Base-by-base conservation (phyloP, 2,329 filamentous ascomycete genomes). In the Kalmusia sp. region DNA sequence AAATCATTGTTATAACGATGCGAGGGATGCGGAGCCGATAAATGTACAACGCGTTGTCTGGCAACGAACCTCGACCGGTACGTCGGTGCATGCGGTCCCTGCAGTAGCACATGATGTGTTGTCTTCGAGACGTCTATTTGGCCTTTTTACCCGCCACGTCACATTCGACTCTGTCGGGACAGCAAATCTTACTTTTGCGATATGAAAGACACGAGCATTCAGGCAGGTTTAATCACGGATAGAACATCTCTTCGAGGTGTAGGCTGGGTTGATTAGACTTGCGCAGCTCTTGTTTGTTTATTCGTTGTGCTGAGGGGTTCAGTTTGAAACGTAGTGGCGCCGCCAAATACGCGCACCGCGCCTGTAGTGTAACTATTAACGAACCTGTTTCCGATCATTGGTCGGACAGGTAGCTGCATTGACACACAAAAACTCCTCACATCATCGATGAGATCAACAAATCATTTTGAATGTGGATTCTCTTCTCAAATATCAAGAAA, bases 51-150 rank as follows among this genome's bases (percentile, higher is more conserved):
- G 27, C 17, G 35, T 47, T 41, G 40, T 37, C 37, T 47, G 21
- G 41, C 53, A 62, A 62, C 50, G 58, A 52, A 45, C 41, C 48
- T 48, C 25, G 40, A 40, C 50, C 25, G 7, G 46, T 38, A 28
- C 38, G 31, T 37, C 55, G 54, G 46, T 64, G 64, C 63, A 63
- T 57, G 51, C 50, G 51, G 52, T 43, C 50, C 49, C 55, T 66
- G 62, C 52, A 52, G 65, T 65, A 59, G 41, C 52, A 61, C 59
- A 46, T n/a, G 35, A 43, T 52, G 51, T 49, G 35, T 48, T 52
- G 49, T 28, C 38, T 31, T 44, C 30, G 54, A 52, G 17, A 45
- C 30, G 27, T 44, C 49, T 27, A n/a, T 15, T 27, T 43, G 38
- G 46, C 52, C 47, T 11, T 3, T 30, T 48, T 30, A 3, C 17